Conservation (phyloP, 2,329 filamentous ascomycete genomes). For the Stemphylium vesicarium region DNA sequence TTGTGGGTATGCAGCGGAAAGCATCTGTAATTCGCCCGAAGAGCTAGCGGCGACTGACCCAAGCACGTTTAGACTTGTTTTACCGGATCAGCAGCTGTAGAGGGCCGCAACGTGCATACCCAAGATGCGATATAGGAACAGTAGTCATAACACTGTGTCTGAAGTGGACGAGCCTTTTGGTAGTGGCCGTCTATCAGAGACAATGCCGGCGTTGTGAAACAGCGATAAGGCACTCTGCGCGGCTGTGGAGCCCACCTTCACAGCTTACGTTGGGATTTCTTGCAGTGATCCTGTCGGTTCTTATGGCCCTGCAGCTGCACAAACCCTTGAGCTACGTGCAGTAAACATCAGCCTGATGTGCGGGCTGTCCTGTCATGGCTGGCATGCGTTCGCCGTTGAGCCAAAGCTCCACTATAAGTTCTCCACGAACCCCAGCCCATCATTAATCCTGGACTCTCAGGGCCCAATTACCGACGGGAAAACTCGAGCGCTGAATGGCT, state of each 20-base stretch:
- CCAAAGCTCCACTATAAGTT: conserved; percentile 21
- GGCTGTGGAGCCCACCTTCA: conserved; percentile 28
- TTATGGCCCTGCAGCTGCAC: conserved; percentile 29
- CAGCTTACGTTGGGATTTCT: conserved; percentile 22
- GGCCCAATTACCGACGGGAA: conserved; percentile 16
- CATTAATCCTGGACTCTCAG: conserved; percentile 21
- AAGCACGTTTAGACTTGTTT: conserved; percentile 32
- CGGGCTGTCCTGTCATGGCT: conserved; percentile 30
- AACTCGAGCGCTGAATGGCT: conserved; percentile 26
- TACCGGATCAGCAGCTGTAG: conserved; percentile 40
- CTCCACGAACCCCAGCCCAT: conserved; percentile 18
- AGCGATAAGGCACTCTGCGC: conserved; percentile 46
- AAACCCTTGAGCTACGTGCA: conserved; percentile 32
- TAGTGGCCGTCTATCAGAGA: conserved; percentile 36
- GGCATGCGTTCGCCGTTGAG: conserved; percentile 26
- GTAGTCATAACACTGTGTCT: conserved; percentile 35
- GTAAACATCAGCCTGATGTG: conserved; percentile 45
- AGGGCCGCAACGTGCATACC: conserved; percentile 32
- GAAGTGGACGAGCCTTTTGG: conserved; percentile 21
- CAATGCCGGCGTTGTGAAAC: conserved; percentile 39
- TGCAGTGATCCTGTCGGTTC: conserved; percentile 35
- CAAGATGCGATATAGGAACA: conserved; percentile 24
- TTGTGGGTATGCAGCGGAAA: conserved; percentile 31
- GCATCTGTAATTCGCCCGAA: conserved; percentile 23
- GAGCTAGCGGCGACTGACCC: conserved; percentile 20